Conservation (phyloP, 257 asterid genomes). For the Salvia splendens region DNA sequence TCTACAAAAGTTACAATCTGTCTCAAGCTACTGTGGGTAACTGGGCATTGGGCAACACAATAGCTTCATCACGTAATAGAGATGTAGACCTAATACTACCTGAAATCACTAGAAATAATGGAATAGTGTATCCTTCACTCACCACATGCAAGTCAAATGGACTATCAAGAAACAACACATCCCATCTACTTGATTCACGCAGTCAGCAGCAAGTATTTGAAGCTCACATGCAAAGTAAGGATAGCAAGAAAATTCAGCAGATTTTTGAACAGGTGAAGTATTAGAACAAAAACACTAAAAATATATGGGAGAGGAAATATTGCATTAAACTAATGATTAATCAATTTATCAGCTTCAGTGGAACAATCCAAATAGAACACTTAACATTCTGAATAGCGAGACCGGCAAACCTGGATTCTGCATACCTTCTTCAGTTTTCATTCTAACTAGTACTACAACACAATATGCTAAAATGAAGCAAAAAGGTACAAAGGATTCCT, state of each 20-base stretch:
- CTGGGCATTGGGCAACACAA: not conserved
- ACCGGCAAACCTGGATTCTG: not conserved
- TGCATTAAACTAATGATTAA: not conserved
- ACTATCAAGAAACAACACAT: not conserved
- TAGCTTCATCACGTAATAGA: slow-evolving; percentile 3
- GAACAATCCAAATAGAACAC: not conserved
- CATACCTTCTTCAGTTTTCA: not conserved
- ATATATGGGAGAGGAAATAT: not conserved
- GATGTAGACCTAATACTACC: not conserved
- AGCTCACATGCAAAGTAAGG: not conserved
- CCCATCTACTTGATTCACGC: not conserved
- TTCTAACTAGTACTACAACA: not conserved
- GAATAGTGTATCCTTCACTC: slow-evolving; percentile 1
- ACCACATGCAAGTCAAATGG: not conserved
- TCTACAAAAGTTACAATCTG: slow-evolving; percentile 48
- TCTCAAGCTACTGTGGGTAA: slow-evolving; percentile 12
- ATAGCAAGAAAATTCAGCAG: not conserved
- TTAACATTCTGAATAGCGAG: not conserved
- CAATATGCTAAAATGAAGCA: not conserved
- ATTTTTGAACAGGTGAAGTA: slow-evolving; percentile 7
- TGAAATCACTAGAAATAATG: slow-evolving; percentile 4
- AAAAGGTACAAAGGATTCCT: not conserved
- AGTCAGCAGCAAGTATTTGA: not conserved
- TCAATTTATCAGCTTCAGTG: not conserved
- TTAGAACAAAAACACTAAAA: not conserved